Evolutionary conservation across 1,139 yeast species (phyloP), one percentile per base, ranked within the genome.

Genomic region (Magnusiomyces suaveolens): DNA sequence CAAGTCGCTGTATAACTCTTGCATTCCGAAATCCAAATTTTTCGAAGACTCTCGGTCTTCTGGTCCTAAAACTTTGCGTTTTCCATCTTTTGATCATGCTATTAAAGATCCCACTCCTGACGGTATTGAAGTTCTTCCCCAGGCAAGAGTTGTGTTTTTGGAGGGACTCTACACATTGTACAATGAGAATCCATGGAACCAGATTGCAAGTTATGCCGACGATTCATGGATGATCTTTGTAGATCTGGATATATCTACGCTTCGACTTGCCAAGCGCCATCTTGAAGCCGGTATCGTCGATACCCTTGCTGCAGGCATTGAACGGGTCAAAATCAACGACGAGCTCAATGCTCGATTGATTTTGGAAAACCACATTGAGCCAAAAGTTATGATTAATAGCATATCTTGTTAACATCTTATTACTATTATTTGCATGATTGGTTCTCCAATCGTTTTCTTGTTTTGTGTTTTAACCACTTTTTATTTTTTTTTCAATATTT

Each of bases 21-120:
- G 55, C 25, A n/a, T 32, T 1, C 21, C 53, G n/a, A n/a, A 21
- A 16, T 2, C 21, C 16, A 32, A 29, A 18, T 3, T 2, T 10
- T n/a, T 18, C n/a, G 24, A 46, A 3, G 47, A 25, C 10, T 10
- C 14, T 6, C 6, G 20, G 4, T 38, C 43, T 4, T 38, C 43
- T 4, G 18, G 20, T 16, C n/a, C 46, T 16, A 25, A 44, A 21
- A 14, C 50, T 2, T 44, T 55, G 10, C 46, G 33, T 12, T 55
- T 55, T 33, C 96, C 97, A 0, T 83, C 87, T 32, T 90, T 88
- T 66, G 88, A 84, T 65, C 97, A 90, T 66, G 70, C 70, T 1
- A 55, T 60, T 43, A 72, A 72, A 63, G 94, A 86, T 62, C 94
- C 95, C 0, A 73, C 73, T 1, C 79, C 75, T 33, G 70, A 76